These are phyloP conservation scores for Cytospora schulzeri DNA, from an alignment of 2,329 filamentous ascomycete genomes.

Conservation along the genomic window DNA sequence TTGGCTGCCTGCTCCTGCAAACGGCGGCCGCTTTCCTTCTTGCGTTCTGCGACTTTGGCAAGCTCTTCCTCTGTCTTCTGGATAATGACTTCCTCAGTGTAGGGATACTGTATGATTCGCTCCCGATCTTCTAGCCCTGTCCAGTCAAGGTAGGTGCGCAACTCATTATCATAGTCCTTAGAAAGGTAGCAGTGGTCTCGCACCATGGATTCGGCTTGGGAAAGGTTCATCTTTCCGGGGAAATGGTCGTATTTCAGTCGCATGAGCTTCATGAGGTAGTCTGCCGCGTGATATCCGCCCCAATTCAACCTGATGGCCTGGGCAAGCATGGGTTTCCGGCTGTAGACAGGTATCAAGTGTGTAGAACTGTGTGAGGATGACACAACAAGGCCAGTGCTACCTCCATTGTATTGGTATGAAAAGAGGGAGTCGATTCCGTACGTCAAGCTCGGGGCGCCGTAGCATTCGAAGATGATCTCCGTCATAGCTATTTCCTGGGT, in stretches of 20 bases:
- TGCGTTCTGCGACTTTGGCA: slow-evolving; percentile 84
- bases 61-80: slow-evolving; percentile 96
- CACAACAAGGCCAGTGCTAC: slow-evolving; percentile 82
- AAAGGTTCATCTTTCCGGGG: slow-evolving; percentile 79
- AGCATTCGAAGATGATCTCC: slow-evolving; percentile 96
- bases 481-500: slow-evolving; percentile 73
- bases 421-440: slow-evolving; percentile 97
- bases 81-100: slow-evolving; percentile 83
- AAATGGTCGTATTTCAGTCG: slow-evolving; percentile 90
- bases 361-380: slow-evolving; percentile 93
- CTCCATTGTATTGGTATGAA: slow-evolving; percentile 90
- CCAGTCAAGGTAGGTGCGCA: slow-evolving; percentile 82
- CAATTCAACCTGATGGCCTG: slow-evolving; percentile 91
- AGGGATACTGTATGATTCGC: slow-evolving; percentile 88
- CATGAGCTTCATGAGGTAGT: slow-evolving; percentile 89
- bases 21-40: slow-evolving; percentile 89
- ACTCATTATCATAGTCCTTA: slow-evolving; percentile 77
- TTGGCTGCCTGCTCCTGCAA: slow-evolving; percentile 96
- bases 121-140: slow-evolving; percentile 88
- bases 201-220: slow-evolving; percentile 86
- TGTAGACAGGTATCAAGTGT: slow-evolving; percentile 89
- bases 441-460: slow-evolving; percentile 83
- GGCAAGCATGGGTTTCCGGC: slow-evolving; percentile 79
- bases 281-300: slow-evolving; percentile 87
- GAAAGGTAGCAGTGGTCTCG: slow-evolving; percentile 89